Evolutionary conservation across 352 stramenopile genomes (phyloP).

Genomic region (Globisporangium sylvaticum): DNA sequence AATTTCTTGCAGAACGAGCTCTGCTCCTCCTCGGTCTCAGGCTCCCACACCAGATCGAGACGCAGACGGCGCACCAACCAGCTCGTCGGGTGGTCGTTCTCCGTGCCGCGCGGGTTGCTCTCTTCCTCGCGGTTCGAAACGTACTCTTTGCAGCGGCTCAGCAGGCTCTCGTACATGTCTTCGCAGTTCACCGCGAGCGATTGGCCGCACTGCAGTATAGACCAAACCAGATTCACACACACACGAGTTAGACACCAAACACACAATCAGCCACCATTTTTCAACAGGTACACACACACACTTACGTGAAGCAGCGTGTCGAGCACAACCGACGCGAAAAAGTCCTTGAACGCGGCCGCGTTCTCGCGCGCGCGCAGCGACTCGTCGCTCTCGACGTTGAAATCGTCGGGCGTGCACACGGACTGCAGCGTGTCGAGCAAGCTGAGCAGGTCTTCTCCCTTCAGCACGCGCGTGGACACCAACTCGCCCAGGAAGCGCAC

Average conservation of each 20-base stretch:
- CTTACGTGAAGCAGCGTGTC: slow-evolving; percentile 63
- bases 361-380: slow-evolving; percentile 42
- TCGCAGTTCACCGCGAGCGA: slow-evolving; percentile 36
- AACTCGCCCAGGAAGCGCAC: slow-evolving; percentile 66
- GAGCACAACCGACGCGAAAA: slow-evolving; percentile 64
- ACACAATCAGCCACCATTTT: background rate
- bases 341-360: slow-evolving; percentile 71
- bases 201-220: slow-evolving; percentile 30
- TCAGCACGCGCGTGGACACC: slow-evolving; percentile 50
- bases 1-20: slow-evolving; percentile 51
- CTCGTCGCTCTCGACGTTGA: slow-evolving; percentile 44
- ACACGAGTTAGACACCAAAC: background rate
- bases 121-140: slow-evolving; percentile 57
- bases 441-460: slow-evolving; percentile 54
- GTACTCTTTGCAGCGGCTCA: slow-evolving; percentile 73
- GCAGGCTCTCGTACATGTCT: slow-evolving; percentile 64
- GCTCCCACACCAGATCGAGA: slow-evolving; percentile 61
- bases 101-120: slow-evolving; percentile 45
- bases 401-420: slow-evolving; percentile 61
- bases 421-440: slow-evolving; percentile 60
- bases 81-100: slow-evolving; percentile 35
- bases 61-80: slow-evolving; percentile 73
- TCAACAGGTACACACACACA: slow-evolving; percentile 13
- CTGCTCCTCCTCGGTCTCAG: slow-evolving; percentile 53
- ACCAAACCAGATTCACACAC: background rate